Percentiles rank a stretch among this genome's conserved stretches.
phyloP scores from a whole-genome alignment of 1,139 yeast genomes.

The Suhomyces ambrosiae region DNA sequence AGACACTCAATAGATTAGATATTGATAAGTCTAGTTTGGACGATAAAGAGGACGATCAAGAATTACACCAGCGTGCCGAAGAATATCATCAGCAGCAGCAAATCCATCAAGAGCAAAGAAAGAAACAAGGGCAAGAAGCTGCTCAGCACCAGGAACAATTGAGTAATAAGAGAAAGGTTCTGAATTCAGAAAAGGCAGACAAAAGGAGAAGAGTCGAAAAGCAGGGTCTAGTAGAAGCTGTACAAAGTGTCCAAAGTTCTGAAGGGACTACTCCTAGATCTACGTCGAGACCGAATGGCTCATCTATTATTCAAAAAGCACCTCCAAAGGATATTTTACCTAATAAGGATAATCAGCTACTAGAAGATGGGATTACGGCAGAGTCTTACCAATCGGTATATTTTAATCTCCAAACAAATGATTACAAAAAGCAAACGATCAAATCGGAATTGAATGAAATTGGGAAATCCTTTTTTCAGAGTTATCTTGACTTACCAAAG shows the following conservation, averaged over 20 bases:
- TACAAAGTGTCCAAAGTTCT: neutral
- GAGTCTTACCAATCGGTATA: slow-evolving; percentile 56
- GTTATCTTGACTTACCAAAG: slow-evolving; percentile 15
- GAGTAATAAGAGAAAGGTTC: slow-evolving; percentile 31
- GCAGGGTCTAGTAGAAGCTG: slow-evolving; percentile 1
- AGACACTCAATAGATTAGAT: slow-evolving; percentile 39
- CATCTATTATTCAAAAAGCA: neutral
- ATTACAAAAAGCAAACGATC: slow-evolving; percentile 45
- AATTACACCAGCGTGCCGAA: slow-evolving; percentile 4
- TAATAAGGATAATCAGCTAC: slow-evolving; percentile 41
- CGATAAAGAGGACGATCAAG: slow-evolving; percentile 7
- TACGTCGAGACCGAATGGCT: neutral
- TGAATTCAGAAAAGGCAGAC: slow-evolving; percentile 30
- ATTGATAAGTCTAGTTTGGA: slow-evolving; percentile 12
- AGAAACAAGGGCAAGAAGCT: slow-evolving; percentile 11
- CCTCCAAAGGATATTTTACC: slow-evolving; percentile 27
- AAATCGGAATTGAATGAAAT: slow-evolving; percentile 26
- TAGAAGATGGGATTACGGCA: slow-evolving; percentile 45
- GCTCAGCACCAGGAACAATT: slow-evolving; percentile 4
- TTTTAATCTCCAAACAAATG: slow-evolving; percentile 49
- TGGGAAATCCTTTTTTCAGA: slow-evolving; percentile 26
- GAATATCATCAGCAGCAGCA: slow-evolving; percentile 12
- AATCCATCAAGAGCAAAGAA: slow-evolving; percentile 12
- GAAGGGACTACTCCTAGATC: slow-evolving; percentile 1
- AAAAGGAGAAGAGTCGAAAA: slow-evolving; percentile 25